phyloP scores from a whole-genome alignment of 768 basidiomycete genomes.

The Lactarius quietus region DNA sequence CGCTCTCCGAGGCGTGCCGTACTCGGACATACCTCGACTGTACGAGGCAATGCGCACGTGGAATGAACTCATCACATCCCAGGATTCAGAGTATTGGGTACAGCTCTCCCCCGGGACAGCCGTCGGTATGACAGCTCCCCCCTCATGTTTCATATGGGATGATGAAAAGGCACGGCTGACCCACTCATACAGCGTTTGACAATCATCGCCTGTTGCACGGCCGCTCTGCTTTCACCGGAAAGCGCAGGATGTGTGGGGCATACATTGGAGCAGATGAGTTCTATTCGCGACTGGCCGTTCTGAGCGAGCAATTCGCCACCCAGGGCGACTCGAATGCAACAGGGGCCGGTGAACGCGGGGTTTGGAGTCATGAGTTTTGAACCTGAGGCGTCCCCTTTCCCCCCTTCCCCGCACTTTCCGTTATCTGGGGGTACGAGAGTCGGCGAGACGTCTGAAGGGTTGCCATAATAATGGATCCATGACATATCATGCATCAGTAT shows the following conservation, averaged over 20 bases:
- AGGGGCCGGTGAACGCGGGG: constrained; percentile 13
- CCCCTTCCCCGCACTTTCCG: neutral
- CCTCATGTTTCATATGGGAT: neutral
- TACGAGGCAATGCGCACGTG: constrained; percentile 80
- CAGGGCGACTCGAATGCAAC: constrained; percentile 4
- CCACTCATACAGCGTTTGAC: constrained; percentile 61
- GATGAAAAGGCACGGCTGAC: neutral
- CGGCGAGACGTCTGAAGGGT: neutral
- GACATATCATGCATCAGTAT: neutral
- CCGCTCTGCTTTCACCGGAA: constrained; percentile 84
- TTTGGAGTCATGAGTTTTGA: constrained; percentile 29
- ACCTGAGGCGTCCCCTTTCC: neutral
- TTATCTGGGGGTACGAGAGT: no score
- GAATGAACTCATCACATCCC: constrained; percentile 68
- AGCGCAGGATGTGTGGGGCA: constrained; percentile 91
- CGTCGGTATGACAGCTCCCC: constrained; percentile 52
- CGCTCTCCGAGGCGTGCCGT: constrained; percentile 59
- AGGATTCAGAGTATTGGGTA: constrained; percentile 90
- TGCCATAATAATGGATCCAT: neutral
- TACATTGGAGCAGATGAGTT: constrained; percentile 93
- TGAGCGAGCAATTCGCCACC: constrained; percentile 55
- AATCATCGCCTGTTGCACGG: constrained; percentile 95
- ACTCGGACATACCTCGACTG: constrained; percentile 53
- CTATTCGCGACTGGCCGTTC: constrained; percentile 67
- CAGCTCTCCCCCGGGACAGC: constrained; percentile 86